Evolutionary conservation across 1,284 basidiomycete species (phyloP).

Genomic region (Ustilago lituana): DNA sequence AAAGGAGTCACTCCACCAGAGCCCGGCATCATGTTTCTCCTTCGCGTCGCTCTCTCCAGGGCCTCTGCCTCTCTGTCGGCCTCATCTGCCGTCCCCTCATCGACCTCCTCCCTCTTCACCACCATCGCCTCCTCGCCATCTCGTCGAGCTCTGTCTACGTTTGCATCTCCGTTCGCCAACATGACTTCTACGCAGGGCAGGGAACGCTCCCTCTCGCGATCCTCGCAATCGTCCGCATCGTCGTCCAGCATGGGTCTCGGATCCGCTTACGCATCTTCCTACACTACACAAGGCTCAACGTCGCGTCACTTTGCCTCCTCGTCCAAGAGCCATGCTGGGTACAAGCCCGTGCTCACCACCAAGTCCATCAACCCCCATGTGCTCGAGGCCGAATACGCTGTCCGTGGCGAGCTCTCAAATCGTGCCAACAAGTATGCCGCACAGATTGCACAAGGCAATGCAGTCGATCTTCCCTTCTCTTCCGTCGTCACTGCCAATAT

Average conservation of each 20-base stretch:
- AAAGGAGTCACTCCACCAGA: neutral
- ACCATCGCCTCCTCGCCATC: constrained; percentile 6
- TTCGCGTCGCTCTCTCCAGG: constrained; percentile 29
- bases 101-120: constrained; percentile 2
- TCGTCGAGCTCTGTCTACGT: constrained; percentile 16
- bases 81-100: neutral
- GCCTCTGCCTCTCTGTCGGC: constrained; percentile 15
- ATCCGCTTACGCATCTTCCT: constrained; percentile 31
- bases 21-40: constrained; percentile 18
- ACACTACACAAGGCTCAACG: constrained; percentile 36
- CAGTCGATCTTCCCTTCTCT: constrained; percentile 81
- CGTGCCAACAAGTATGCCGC: constrained; percentile 80
- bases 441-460: constrained; percentile 68
- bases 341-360: constrained; percentile 68
- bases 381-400: constrained; percentile 91
- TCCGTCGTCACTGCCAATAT: constrained; percentile 95
- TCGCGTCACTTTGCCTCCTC: constrained; percentile 39
- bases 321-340: constrained; percentile 59
- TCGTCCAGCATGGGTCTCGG: constrained; percentile 31
- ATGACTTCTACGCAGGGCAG: constrained; percentile 16
- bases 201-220: constrained; percentile 21
- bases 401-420: constrained; percentile 93
- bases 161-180: constrained; percentile 8
- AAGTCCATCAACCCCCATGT: constrained; percentile 78
- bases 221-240: constrained; percentile 30